A percentile compares a stretch with the other conserved stretches of the same genome.
Conservation (phyloP, 2,329 filamentous ascomycete species). For the Fusarium staphyleae region DNA sequence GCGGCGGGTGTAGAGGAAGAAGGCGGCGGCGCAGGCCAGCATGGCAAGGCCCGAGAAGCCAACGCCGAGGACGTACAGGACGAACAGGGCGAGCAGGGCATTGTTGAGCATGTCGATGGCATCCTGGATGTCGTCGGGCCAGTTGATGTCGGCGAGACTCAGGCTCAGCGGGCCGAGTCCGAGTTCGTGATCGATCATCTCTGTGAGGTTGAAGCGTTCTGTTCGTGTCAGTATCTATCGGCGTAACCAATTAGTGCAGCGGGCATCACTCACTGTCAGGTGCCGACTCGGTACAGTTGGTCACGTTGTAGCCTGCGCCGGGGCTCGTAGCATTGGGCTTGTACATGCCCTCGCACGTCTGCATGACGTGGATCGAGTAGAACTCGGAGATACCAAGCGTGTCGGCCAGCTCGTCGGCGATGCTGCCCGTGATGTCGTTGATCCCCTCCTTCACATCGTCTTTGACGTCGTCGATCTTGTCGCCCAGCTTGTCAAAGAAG, state of each 20-base stretch:
- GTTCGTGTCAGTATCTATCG: slow-evolving; percentile 1
- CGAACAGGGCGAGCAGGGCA: slow-evolving; percentile 56
- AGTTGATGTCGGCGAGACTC: slow-evolving; percentile 54
- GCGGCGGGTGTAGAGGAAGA: slow-evolving; percentile 44
- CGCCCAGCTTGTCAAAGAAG: slow-evolving; percentile 41
- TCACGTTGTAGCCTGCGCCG: slow-evolving; percentile 51
- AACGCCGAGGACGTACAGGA: slow-evolving; percentile 56
- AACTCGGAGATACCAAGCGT: slow-evolving; percentile 58
- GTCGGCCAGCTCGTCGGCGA: slow-evolving; percentile 51
- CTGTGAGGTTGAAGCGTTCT: slow-evolving; percentile 57
- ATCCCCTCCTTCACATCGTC: slow-evolving; percentile 48
- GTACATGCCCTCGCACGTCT: slow-evolving; percentile 55
- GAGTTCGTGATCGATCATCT: slow-evolving; percentile 56
- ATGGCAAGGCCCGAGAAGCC: slow-evolving; percentile 54
- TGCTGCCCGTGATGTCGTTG: slow-evolving; percentile 50
- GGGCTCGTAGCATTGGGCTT: slow-evolving; percentile 52
- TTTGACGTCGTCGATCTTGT: slow-evolving; percentile 44
- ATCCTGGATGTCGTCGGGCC: slow-evolving; percentile 53
- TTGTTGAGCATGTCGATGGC: slow-evolving; percentile 59
- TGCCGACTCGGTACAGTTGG: slow-evolving; percentile 53
- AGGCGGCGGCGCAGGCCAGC: slow-evolving; percentile 47
- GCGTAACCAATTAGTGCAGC: no score
- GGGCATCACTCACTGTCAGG: slow-evolving; percentile 47
- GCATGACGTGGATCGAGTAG: slow-evolving; percentile 60
- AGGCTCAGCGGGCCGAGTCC: slow-evolving; percentile 53